A percentile compares a stretch with the other conserved stretches of the same genome.
Conservation (phyloP, 352 stramenopile genomes). For the Pythium aristosporum region DNA sequence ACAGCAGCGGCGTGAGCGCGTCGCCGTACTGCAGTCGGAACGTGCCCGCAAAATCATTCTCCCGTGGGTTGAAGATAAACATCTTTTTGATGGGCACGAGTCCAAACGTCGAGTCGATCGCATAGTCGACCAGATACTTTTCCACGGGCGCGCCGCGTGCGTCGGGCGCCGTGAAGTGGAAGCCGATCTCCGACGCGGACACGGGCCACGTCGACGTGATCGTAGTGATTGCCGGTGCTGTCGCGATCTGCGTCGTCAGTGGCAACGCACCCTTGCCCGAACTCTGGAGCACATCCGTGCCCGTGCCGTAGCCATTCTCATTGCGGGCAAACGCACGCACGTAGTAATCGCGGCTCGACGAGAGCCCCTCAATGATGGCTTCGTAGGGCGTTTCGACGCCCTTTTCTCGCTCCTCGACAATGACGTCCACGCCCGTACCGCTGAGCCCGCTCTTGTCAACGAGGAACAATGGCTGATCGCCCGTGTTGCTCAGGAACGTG, state of each 20-base stretch:
- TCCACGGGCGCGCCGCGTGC: constrained; percentile 33
- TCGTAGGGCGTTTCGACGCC: constrained; percentile 65
- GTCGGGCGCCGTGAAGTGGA: constrained; percentile 27
- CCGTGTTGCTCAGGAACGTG: constrained; percentile 69
- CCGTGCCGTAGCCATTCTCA: constrained; percentile 58
- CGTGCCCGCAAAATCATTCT: constrained; percentile 60
- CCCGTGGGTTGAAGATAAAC: constrained; percentile 38
- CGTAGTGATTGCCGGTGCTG: constrained; percentile 33
- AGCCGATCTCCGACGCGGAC: constrained; percentile 51
- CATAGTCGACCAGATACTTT: constrained; percentile 66
- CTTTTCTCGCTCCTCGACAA: constrained; percentile 54
- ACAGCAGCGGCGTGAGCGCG: constrained; percentile 41
- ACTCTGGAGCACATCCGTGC: constrained; percentile 59
- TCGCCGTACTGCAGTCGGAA: constrained; percentile 73
- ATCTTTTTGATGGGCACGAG: constrained; percentile 47
- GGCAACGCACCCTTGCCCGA: constrained; percentile 54
- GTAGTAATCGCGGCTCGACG: constrained; percentile 48
- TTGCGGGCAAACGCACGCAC: constrained; percentile 67
- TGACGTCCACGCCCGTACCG: constrained; percentile 42
- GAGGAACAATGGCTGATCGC: constrained; percentile 56
- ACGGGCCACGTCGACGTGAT: constrained; percentile 50
- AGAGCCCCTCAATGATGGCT: constrained; percentile 52
- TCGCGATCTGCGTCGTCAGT: constrained; percentile 39
- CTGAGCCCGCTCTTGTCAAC: constrained; percentile 39
- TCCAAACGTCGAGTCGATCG: constrained; percentile 48